phyloP scores from a whole-genome alignment of 2,329 filamentous ascomycete genomes.

The Ceratocystis destructans region DNA sequence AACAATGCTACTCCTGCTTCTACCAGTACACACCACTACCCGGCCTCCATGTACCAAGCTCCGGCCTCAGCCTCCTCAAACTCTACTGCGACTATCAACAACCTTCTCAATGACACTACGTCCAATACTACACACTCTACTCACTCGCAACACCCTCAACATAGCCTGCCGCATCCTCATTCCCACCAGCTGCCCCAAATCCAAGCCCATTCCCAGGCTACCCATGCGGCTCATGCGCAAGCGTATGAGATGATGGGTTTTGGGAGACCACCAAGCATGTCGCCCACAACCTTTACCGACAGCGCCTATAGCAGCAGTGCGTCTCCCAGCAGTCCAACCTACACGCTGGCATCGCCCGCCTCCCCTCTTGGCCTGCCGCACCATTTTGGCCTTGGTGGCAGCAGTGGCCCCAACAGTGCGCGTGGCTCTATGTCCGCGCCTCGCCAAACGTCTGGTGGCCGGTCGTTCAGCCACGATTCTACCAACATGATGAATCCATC shows the following conservation, averaged over 20 bases:
- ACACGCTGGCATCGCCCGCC: conserved; percentile 14
- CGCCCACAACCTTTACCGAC: conserved; percentile 15
- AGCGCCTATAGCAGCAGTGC: conserved; percentile 12
- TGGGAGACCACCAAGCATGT: conserved; percentile 14
- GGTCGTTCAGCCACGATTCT: conserved; percentile 16
- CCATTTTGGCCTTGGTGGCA: conserved; percentile 1
- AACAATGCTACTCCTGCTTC: background rate
- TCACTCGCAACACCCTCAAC: background rate
- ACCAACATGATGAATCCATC: conserved; percentile 7
- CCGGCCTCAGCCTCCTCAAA: conserved; percentile 10
- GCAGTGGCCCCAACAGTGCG: background rate
- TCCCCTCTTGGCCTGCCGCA: conserved; percentile 15
- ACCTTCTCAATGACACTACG: conserved; percentile 15
- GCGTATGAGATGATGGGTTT: conserved; percentile 14
- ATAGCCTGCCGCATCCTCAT: background rate
- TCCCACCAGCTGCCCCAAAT: conserved; percentile 4
- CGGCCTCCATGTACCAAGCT: conserved; percentile 9
- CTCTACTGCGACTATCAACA: conserved; percentile 11
- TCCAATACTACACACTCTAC: background rate
- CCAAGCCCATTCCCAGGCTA: background rate
- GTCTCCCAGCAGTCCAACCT: conserved; percentile 15
- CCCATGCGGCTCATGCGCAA: background rate
- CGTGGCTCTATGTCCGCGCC: conserved; percentile 12
- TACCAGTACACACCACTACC: conserved; percentile 3
- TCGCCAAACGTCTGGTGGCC: conserved; percentile 3